Evolutionary conservation across 108 stramenopile species (phyloP), one percentile per base, ranked within the genome.

Genomic region (Schizochytrium sp.): DNA sequence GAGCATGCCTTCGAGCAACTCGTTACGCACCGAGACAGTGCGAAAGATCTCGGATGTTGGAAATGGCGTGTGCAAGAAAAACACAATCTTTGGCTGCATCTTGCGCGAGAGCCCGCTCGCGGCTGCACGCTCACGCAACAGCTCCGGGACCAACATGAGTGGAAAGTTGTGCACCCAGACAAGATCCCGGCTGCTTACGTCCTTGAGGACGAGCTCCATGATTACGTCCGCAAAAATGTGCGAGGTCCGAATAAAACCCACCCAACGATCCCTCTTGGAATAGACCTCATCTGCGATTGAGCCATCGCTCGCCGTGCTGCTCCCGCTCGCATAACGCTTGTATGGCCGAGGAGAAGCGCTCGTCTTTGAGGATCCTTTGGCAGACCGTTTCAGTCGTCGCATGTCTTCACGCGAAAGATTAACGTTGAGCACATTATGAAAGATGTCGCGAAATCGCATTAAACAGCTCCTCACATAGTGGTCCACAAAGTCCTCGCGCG

Each of bases 111-210:
- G 58, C 44, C 72, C 72, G 25, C 23, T 45, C n/a, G 19, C 25
- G 18, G 53, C 18, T 4, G 58, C 23, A 28, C 25, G 58, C 23
- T 23, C 44, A 10, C 41, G 58, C 60, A 99, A 72, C 89, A 97
- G 91, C 72, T 93, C 92, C 12, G 99, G 98, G 72, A 99, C 88
- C 21, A 99, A 91, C 76, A 96, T 95, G 57, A 99, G 93, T 89
- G 98, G 98, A 93, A 98, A 99, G 95, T 99, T 98, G 88, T 99
- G 99, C 44, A 99, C 96, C 99, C 99, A 99, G 34, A 98, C 92
- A 34, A 96, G 93, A 88, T 97, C 97, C 59, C 91, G 89, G 57
- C 87, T 87, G 90, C 96, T 95, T 43, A 96, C 89, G 45, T 96
- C 89, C 21, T 90, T 58, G 19, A 91, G 87, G 55, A 98, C 92